These are phyloP conservation scores for Fusarium dlaminii DNA, from an alignment of 2,329 filamentous ascomycete species.

Conservation along the genomic window DNA sequence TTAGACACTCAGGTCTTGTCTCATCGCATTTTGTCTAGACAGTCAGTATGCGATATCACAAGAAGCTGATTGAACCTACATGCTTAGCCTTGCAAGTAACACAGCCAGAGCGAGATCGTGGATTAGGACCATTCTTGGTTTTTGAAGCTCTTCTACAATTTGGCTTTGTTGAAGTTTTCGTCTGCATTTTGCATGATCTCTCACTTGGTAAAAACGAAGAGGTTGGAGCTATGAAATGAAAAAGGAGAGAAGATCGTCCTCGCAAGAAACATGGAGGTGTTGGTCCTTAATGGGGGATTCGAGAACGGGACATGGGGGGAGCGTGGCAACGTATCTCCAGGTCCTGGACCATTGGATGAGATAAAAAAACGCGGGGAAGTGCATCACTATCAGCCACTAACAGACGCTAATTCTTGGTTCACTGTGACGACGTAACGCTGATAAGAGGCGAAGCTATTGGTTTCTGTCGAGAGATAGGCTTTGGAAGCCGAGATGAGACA, in stretches of 20 bases:
- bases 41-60: neutral
- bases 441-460: constrained; percentile 15
- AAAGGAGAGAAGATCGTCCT: constrained; percentile 8
- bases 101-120: constrained; percentile 45
- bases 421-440: constrained; percentile 8
- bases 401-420: neutral
- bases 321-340: constrained; percentile 23
- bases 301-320: neutral
- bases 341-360: constrained; percentile 11
- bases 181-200: constrained; percentile 3
- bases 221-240: neutral
- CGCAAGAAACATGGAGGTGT: neutral
- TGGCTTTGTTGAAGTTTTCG: constrained; percentile 19
- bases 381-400: constrained; percentile 36
- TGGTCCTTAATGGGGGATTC: neutral
- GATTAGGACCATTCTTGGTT: constrained; percentile 28
- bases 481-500: neutral
- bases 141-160: constrained; percentile 13
- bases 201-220: neutral
- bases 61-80: neutral
- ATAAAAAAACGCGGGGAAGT: constrained; percentile 38
- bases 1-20: constrained; percentile 42
- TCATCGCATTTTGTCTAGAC: constrained; percentile 46
- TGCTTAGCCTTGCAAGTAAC: constrained; percentile 46
- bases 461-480: constrained; percentile 9